A percentile compares a stretch with the other conserved stretches of the same genome.
These are phyloP conservation scores for Coffea humblotiana DNA, from an alignment of 305 asterid genomes.

Conservation along the genomic window DNA sequence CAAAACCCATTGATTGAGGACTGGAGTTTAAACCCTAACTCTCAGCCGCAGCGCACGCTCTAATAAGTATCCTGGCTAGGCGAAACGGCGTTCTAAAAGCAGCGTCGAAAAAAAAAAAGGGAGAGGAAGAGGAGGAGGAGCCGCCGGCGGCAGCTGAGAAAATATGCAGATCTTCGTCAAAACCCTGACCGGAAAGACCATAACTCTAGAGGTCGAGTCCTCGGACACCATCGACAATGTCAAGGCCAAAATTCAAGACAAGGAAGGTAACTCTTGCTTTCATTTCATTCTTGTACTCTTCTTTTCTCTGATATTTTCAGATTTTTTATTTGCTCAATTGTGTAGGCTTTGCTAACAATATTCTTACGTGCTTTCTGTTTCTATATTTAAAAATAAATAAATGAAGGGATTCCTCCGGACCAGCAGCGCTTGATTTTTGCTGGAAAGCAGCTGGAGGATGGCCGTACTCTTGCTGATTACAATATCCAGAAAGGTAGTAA, in stretches of 20 bases:
- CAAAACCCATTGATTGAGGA: neutral
- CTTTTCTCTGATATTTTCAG: too few relatives aligned
- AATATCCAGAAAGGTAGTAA: constrained; percentile 60
- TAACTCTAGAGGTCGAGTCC: constrained; percentile 63
- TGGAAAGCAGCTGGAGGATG: constrained; percentile 68
- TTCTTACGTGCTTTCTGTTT: too few relatives aligned
- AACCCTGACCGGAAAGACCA: constrained; percentile 63
- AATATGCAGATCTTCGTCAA: constrained; percentile 67
- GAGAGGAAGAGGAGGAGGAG: neutral
- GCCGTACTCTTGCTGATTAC: constrained; percentile 67
- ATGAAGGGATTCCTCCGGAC: constrained; percentile 62
- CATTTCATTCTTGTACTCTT: neutral
- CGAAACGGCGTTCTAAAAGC: too few relatives aligned
- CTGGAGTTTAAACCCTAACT: neutral
- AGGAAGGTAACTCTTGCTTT: constrained; percentile 36
- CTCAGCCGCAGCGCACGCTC: neutral
- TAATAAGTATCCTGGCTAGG: too few relatives aligned
- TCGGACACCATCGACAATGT: constrained; percentile 62
- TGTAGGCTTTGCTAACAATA: too few relatives aligned
- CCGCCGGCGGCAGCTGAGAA: neutral
- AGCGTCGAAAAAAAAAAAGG: neutral
- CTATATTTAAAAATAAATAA: too few relatives aligned
- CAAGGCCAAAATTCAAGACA: constrained; percentile 59
- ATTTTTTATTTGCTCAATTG: neutral
- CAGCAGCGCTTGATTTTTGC: constrained; percentile 68